Percentiles rank a stretch among this genome's conserved stretches.
Conservation (phyloP, 2,329 filamentous ascomycete genomes). For the Cladosporium phlei region DNA sequence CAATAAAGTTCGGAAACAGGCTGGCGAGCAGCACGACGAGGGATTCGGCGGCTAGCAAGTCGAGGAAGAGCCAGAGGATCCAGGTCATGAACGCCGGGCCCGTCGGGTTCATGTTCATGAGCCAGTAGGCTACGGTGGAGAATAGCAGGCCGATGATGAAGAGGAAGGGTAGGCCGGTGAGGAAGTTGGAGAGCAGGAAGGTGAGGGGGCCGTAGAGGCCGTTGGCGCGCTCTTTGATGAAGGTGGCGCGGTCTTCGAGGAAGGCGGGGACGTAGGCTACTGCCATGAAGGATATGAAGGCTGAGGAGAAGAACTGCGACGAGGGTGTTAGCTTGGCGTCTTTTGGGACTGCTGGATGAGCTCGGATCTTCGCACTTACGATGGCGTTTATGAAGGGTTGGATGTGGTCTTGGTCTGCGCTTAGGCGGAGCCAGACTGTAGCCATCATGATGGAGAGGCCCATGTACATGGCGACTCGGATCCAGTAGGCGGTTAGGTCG, state of each 20-base stretch:
- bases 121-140: slow-evolving; percentile 71
- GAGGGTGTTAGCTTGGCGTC: neutral
- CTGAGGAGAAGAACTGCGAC: slow-evolving; percentile 40
- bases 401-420: slow-evolving; percentile 63
- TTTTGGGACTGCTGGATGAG: too few relatives aligned
- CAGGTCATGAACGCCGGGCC: slow-evolving; percentile 67
- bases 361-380: slow-evolving; percentile 16
- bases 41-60: slow-evolving; percentile 74
- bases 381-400: slow-evolving; percentile 76
- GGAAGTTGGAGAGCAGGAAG: slow-evolving; percentile 71
- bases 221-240: slow-evolving; percentile 71
- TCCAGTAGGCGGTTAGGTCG: slow-evolving; percentile 75
- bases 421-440: slow-evolving; percentile 75
- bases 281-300: slow-evolving; percentile 48
- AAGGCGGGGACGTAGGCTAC: slow-evolving; percentile 78
- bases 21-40: slow-evolving; percentile 70
- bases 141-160: slow-evolving; percentile 73
- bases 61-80: slow-evolving; percentile 80
- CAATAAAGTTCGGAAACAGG: slow-evolving; percentile 71
- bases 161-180: slow-evolving; percentile 73
- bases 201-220: slow-evolving; percentile 68
- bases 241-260: slow-evolving; percentile 68
- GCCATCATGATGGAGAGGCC: slow-evolving; percentile 77
- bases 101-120: slow-evolving; percentile 65
- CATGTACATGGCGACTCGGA: slow-evolving; percentile 74